Evolutionary conservation across 2,329 filamentous ascomycete species (phyloP), one percentile per base, ranked within the genome.

Genomic region (Daldinia sp.): DNA sequence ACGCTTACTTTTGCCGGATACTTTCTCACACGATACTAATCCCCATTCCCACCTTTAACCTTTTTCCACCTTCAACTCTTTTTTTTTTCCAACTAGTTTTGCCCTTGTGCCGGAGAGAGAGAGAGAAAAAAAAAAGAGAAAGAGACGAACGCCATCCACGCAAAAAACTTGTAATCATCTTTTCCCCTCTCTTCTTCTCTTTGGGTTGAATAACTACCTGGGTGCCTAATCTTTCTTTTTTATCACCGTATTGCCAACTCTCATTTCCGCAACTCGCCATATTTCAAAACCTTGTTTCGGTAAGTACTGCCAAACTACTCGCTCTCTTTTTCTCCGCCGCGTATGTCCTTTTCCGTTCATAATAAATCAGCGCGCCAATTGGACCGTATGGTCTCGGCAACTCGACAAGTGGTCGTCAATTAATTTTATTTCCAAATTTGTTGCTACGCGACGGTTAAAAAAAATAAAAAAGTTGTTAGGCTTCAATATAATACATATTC

Each of bases 1-100:
- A 68, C 63, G 69, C 69, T 72, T 72, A 72, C 67, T 72, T 72
- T 72, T 72, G 69, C 69, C 69, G 69, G 69, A 65, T 68, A 58
- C 51, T 58, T 68, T 68, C 53, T 60, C 59, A 68, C 64, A 63
- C 50, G 48, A 67, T 67, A 67, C 61, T 39, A 39, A 39, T 39
- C 35, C 35, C 61, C 30, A 39, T 67, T 63, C 59, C 67, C 65
- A 61, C 67, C 60, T 65, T 65, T 54, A 69, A 57, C 60, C 39
- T 67, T 62, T 68, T 60, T 42, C 60, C 51, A 56, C 26, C 55
- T 54, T 41, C 48, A 60, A 59, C 41, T 35, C 62, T 60, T 66
- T 67, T 62, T 60, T 60, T 58, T 54, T 57, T 41, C 46, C 42
- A 18, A 15, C 9, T 39, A 35, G 13, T 54, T 35, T 60, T 50